A percentile compares a stretch with the other conserved stretches of the same genome.
These are phyloP conservation scores for Aspergillus cavernicola DNA, from an alignment of 495 filamentous ascomycete genomes.

Conservation along the genomic window DNA sequence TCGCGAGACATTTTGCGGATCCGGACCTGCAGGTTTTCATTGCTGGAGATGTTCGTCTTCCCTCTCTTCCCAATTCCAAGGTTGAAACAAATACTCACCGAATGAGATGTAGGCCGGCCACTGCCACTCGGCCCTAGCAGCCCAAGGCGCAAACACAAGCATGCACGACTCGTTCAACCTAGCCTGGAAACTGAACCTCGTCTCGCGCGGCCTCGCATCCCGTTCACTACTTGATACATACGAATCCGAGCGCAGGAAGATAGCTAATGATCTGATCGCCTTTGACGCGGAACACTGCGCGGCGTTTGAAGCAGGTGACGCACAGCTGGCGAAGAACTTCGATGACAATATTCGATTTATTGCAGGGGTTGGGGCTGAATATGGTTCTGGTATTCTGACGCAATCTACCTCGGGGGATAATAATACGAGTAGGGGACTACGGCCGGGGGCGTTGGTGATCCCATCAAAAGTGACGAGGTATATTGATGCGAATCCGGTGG, in stretches of 20 bases:
- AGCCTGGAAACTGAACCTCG: slow-evolving; percentile 77
- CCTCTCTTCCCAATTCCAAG: too few species aligned
- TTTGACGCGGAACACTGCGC: slow-evolving; percentile 62
- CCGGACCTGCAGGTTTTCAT: slow-evolving; percentile 66
- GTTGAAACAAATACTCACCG: too few species aligned
- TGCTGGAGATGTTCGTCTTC: slow-evolving; percentile 65
- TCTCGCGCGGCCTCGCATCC: slow-evolving; percentile 56
- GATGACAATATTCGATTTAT: slow-evolving; percentile 65
- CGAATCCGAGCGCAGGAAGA: slow-evolving; percentile 64
- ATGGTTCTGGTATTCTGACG: slow-evolving; percentile 21
- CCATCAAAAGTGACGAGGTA: slow-evolving; percentile 64
- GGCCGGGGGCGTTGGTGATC: slow-evolving; percentile 56
- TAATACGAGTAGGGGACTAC: slow-evolving; percentile 17
- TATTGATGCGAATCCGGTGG: slow-evolving; percentile 66
- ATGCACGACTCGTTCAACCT: slow-evolving; percentile 80
- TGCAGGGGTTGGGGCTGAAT: slow-evolving; percentile 62
- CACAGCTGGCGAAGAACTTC: slow-evolving; percentile 58
- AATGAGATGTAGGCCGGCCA: slow-evolving; percentile 61
- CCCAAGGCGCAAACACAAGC: slow-evolving; percentile 82
- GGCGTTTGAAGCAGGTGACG: slow-evolving; percentile 56
- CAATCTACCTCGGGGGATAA: not conserved
- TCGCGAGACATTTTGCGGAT: slow-evolving; percentile 65
- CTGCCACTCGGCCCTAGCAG: slow-evolving; percentile 84
- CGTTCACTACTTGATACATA: slow-evolving; percentile 66
- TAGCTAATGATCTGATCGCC: slow-evolving; percentile 68